Conservation (phyloP, 202 grass and related monocot genomes). For the Cymbopogon flexuosus region DNA sequence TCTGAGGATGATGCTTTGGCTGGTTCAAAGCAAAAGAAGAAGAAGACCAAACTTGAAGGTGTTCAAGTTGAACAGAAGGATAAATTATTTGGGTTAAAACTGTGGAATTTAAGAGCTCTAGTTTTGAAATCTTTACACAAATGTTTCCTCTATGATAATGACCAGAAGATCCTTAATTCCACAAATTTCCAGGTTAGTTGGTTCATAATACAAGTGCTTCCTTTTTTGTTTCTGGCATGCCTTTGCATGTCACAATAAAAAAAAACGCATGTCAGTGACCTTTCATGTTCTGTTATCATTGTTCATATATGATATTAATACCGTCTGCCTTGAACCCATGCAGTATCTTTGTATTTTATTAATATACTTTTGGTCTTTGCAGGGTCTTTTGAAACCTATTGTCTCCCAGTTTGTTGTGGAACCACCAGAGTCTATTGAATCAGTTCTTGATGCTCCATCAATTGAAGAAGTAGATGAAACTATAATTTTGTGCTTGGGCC, state of each 20-base stretch:
- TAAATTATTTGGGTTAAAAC: conserved; percentile 41
- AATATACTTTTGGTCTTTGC: conserved; percentile 6
- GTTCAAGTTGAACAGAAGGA: conserved; percentile 32
- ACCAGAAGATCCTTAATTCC: conserved; percentile 74
- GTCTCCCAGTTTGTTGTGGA: conserved; percentile 66
- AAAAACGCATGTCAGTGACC: neutral
- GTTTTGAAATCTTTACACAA: conserved; percentile 76
- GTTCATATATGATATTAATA: neutral
- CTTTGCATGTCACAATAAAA: neutral
- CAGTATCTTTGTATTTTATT: neutral
- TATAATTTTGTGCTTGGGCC: conserved; percentile 75
- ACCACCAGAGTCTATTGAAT: conserved; percentile 47
- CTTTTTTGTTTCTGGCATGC: neutral
- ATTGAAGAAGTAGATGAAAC: conserved; percentile 82
- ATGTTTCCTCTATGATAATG: conserved; percentile 81
- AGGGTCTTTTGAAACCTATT: conserved; percentile 76
- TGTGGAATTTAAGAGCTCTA: conserved; percentile 74
- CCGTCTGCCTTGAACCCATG: neutral
- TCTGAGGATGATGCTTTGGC: conserved; percentile 45
- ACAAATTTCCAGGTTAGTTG: conserved; percentile 74
- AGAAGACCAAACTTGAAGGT: conserved; percentile 56
- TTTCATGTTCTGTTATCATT: neutral
- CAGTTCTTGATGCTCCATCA: conserved; percentile 38
- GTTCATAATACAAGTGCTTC: neutral
- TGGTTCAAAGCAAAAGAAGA: conserved; percentile 47